A percentile compares a stretch with the other conserved stretches of the same genome.
These are phyloP conservation scores for Aristolochia californica DNA, from an alignment of 164 flowering plant species.

Conservation along the genomic window DNA sequence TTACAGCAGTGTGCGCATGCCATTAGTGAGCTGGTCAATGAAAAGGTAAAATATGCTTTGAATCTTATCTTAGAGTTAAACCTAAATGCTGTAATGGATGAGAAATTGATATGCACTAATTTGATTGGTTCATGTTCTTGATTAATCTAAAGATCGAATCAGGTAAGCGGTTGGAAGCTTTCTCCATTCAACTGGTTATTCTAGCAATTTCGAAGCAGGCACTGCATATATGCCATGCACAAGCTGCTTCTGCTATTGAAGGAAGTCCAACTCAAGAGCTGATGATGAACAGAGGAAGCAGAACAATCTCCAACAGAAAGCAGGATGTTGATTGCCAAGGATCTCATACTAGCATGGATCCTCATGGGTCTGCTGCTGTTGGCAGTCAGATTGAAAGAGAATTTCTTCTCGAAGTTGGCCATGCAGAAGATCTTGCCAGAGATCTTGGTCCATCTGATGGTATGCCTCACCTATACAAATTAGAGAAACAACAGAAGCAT, in stretches of 20 bases:
- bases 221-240: constrained; percentile 80
- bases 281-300: constrained; percentile 27
- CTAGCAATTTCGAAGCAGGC: constrained; percentile 98
- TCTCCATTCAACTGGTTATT: constrained; percentile 86
- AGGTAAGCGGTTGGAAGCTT: constrained; percentile 72
- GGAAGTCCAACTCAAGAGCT: constrained; percentile 61
- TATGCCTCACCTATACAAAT: constrained; percentile 20
- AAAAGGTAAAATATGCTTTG: constrained; percentile 42
- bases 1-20: constrained; percentile 74
- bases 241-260: constrained; percentile 76
- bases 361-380: constrained; percentile 38
- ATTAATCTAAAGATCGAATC: constrained; percentile 13
- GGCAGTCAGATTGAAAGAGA: constrained; percentile 60
- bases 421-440: constrained; percentile 78
- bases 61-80: neutral
- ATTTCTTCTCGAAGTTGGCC: constrained; percentile 75
- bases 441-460: constrained; percentile 53
- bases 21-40: constrained; percentile 61
- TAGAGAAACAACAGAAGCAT: neutral
- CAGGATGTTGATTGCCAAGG: constrained; percentile 28
- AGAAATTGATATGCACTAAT: too few species aligned
- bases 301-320: constrained; percentile 20
- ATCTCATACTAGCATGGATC: constrained; percentile 18
- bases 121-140: too few species aligned
- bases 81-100: neutral